These are phyloP conservation scores for Moniliella sp. DNA, from an alignment of 1,284 basidiomycete species.

Conservation along the genomic window DNA sequence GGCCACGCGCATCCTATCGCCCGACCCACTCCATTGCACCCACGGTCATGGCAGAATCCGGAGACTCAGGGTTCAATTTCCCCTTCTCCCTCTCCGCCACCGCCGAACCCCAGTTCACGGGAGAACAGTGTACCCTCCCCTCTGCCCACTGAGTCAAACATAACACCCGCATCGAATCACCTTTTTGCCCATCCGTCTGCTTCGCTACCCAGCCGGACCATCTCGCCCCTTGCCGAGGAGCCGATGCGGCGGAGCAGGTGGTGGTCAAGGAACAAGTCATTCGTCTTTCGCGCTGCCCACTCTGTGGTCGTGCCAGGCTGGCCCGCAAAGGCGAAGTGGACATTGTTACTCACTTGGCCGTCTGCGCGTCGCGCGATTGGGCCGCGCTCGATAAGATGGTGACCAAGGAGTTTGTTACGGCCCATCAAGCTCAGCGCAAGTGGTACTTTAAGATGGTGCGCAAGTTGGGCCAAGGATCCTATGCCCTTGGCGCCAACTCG, in stretches of 20 bases:
- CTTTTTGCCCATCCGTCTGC: background rate
- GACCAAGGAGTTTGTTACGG: constrained; percentile 84
- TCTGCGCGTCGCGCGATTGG: constrained; percentile 79
- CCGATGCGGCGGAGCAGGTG: background rate
- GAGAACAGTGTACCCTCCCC: too few relatives aligned
- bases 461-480: constrained; percentile 54
- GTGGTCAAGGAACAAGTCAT: constrained; percentile 54
- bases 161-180: too few relatives aligned
- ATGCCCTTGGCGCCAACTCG: constrained; percentile 68
- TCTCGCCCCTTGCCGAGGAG: background rate
- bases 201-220: background rate
- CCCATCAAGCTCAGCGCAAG: constrained; percentile 82
- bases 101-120: too few relatives aligned
- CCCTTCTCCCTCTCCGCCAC: too few relatives aligned
- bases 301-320: constrained; percentile 70
- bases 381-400: constrained; percentile 47
- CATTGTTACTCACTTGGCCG: constrained; percentile 64
- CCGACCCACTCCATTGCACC: too few relatives aligned
- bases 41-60: too few relatives aligned
- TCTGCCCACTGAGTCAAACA: too few relatives aligned
- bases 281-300: constrained; percentile 75
- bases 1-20: too few relatives aligned
- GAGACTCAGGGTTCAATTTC: too few relatives aligned
- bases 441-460: constrained; percentile 72
- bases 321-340: constrained; percentile 71